These are phyloP conservation scores for Omphalotus guepiniiformis DNA, from an alignment of 768 basidiomycete species.

Conservation along the genomic window DNA sequence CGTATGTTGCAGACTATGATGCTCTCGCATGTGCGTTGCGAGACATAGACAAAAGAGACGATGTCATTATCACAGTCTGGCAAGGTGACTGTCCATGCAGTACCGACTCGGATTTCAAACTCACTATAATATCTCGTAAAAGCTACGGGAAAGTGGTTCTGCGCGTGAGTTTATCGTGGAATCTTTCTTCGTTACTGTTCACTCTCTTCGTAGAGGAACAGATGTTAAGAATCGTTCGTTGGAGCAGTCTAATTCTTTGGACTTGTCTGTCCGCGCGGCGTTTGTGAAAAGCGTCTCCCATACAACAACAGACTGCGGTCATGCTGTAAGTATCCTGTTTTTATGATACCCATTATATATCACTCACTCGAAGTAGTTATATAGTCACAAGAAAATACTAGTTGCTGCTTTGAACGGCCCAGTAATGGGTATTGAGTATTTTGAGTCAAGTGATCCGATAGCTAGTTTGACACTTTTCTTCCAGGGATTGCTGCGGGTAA, in stretches of 20 bases:
- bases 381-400: slow-evolving; percentile 63
- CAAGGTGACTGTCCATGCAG: slow-evolving; percentile 45
- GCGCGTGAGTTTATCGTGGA: slow-evolving; percentile 58
- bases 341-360: neutral
- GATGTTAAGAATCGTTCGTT: slow-evolving; percentile 38
- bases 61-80: slow-evolving; percentile 64
- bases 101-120: neutral
- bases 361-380: slow-evolving; percentile 40
- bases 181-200: neutral
- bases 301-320: slow-evolving; percentile 56
- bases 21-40: slow-evolving; percentile 54
- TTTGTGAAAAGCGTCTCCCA: slow-evolving; percentile 43
- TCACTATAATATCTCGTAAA: neutral
- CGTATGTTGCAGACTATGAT: slow-evolving; percentile 48
- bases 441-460: neutral
- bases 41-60: slow-evolving; percentile 52
- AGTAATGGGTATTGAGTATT: slow-evolving; percentile 51
- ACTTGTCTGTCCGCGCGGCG: slow-evolving; percentile 35
- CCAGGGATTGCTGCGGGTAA: slow-evolving; percentile 65
- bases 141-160: slow-evolving; percentile 73
- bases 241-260: slow-evolving; percentile 14
- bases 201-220: slow-evolving; percentile 43
- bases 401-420: slow-evolving; percentile 73
- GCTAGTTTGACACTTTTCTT: neutral
- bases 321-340: slow-evolving; percentile 44